These are phyloP conservation scores for Prunus kanzakura DNA, from an alignment of 306 rosid species.

Conservation along the genomic window DNA sequence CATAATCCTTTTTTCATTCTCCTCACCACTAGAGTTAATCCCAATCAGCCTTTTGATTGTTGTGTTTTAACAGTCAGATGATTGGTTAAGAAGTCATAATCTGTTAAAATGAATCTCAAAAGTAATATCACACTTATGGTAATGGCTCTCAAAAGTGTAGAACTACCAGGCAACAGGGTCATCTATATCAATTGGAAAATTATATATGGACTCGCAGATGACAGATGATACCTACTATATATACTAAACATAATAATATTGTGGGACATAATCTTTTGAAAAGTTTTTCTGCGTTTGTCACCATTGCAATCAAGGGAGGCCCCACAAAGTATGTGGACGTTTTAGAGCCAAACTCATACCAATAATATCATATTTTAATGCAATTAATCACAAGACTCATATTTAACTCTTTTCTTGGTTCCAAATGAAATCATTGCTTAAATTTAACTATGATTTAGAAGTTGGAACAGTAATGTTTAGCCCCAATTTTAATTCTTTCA, in stretches of 20 bases:
- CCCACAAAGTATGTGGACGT: constrained; percentile 1
- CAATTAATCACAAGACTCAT: neutral
- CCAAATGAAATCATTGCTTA: neutral
- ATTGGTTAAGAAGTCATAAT: neutral
- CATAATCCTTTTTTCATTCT: too few species aligned
- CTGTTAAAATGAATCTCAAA: neutral
- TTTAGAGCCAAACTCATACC: neutral
- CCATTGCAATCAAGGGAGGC: constrained; percentile 8
- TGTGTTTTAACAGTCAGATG: neutral
- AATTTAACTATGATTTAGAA: neutral
- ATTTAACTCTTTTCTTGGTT: neutral
- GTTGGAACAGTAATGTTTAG: too few species aligned
- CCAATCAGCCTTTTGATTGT: too few species aligned
- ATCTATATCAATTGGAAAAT: neutral
- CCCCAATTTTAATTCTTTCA: too few species aligned
- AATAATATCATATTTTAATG: constrained; percentile 3
- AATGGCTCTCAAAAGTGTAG: neutral
- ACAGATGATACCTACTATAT: neutral
- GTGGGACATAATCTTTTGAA: constrained; percentile 3
- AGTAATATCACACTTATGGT: neutral
- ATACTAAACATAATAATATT: neutral
- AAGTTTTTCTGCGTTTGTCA: neutral
- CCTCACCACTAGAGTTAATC: too few species aligned
- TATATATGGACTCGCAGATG: neutral
- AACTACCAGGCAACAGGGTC: neutral